phyloP scores from a whole-genome alignment of 305 asterid genomes.

The Fraxinus platypoda region DNA sequence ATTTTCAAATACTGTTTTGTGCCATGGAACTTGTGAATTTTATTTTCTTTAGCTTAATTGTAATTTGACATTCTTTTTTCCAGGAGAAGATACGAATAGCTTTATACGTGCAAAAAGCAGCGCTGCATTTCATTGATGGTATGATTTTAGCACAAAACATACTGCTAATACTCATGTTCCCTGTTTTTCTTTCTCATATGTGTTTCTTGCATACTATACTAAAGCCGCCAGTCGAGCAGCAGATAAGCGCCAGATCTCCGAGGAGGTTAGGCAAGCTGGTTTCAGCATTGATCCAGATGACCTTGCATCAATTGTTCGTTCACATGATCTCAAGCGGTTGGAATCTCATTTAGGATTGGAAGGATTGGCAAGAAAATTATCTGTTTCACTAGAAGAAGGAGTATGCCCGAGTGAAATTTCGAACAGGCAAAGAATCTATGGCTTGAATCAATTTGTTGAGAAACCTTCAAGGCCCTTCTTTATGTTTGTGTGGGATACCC shows the following conservation, averaged over 20 bases:
- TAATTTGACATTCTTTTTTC: neutral
- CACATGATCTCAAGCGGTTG: conserved; percentile 52
- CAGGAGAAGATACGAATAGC: conserved; percentile 82
- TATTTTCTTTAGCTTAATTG: neutral
- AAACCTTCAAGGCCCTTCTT: conserved; percentile 66
- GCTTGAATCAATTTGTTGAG: conserved; percentile 56
- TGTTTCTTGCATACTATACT: neutral
- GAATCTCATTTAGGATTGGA: conserved; percentile 54
- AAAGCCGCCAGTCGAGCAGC: conserved; percentile 41
- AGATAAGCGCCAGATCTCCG: conserved; percentile 33
- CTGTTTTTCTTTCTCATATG: neutral
- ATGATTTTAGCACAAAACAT: conserved; percentile 9
- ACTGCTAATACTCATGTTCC: conserved; percentile 25
- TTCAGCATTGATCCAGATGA: conserved; percentile 60
- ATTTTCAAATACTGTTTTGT: neutral
- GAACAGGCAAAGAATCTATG: conserved; percentile 45
- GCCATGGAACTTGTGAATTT: neutral
- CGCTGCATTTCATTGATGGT: conserved; percentile 77
- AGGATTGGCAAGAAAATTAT: conserved; percentile 51
- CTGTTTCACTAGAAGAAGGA: conserved; percentile 55
- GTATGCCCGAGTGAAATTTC: conserved; percentile 42
- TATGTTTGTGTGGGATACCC: conserved; percentile 76
- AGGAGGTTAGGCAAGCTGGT: conserved; percentile 56
- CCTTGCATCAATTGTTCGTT: conserved; percentile 57
- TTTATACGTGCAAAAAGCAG: conserved; percentile 78